Conservation (phyloP, 257 asterid species). For the Galeopsis tetrahit region DNA sequence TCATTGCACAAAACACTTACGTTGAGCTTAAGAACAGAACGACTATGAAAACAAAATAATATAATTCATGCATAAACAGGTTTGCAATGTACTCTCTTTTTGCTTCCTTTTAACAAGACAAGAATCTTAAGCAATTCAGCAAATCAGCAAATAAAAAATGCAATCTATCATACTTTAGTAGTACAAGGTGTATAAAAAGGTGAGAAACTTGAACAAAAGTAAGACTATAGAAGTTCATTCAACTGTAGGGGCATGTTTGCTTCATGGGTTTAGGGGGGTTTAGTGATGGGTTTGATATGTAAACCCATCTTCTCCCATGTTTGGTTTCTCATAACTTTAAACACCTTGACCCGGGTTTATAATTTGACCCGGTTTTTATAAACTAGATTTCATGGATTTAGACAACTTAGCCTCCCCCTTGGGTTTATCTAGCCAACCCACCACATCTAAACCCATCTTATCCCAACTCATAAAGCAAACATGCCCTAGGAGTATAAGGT, state of each 20-base stretch:
- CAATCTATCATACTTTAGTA: neutral
- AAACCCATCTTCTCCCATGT: too few species aligned
- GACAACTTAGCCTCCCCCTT: too few species aligned
- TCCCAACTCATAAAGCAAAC: too few species aligned
- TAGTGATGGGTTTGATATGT: too few species aligned
- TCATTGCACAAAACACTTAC: neutral
- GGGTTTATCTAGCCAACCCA: too few species aligned
- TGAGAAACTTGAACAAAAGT: neutral
- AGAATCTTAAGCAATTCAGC: constrained; percentile 3
- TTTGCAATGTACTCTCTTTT: neutral
- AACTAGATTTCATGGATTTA: too few species aligned
- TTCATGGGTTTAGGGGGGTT: too few species aligned
- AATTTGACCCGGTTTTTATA: too few species aligned
- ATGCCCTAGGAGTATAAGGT: too few species aligned
- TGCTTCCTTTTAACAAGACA: constrained; percentile 2
- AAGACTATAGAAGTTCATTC: neutral
- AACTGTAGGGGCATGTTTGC: neutral
- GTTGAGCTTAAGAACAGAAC: neutral
- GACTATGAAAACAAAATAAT: neutral
- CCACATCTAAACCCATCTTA: too few species aligned
- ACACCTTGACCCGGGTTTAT: too few species aligned
- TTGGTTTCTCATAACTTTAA: too few species aligned
- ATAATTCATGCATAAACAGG: constrained; percentile 5
- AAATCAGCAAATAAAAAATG: neutral
- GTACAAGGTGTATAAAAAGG: neutral